Evolutionary conservation across 176 grass and related monocot species (phyloP).

Genomic region (Coix lacrymajobi): DNA sequence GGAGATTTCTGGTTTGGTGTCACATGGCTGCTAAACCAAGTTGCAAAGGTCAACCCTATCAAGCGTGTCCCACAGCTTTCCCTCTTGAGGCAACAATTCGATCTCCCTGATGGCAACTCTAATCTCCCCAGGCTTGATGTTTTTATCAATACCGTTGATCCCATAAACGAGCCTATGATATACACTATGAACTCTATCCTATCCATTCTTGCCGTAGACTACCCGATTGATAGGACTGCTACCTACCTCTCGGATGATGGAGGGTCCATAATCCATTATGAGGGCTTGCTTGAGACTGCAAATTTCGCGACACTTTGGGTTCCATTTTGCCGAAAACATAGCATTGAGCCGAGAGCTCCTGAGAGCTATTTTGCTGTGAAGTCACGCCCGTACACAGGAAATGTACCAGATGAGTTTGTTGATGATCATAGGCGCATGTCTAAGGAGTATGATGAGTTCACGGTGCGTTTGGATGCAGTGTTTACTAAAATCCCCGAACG

Average conservation of each 20-base stretch:
- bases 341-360: constrained; percentile 46
- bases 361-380: constrained; percentile 45
- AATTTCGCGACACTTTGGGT: constrained; percentile 40
- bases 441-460: constrained; percentile 45
- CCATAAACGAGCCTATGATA: constrained; percentile 46
- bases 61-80: constrained; percentile 27
- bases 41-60: constrained; percentile 38
- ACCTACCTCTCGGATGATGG: constrained; percentile 52
- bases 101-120: constrained; percentile 38
- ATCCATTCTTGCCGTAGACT: constrained; percentile 47
- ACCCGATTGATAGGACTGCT: constrained; percentile 46
- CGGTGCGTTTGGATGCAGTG: constrained; percentile 25
- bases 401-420: constrained; percentile 31
- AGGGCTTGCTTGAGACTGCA: constrained; percentile 43
- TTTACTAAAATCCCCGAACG: constrained; percentile 32
- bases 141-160: constrained; percentile 49
- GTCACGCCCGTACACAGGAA: constrained; percentile 29
- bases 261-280: constrained; percentile 41
- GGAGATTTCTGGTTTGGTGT: constrained; percentile 48
- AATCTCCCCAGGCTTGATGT: constrained; percentile 38
- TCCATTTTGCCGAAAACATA: constrained; percentile 50
- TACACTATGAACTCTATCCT: constrained; percentile 47
- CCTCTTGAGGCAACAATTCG: constrained; percentile 32
- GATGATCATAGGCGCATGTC: constrained; percentile 12
- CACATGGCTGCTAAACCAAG: constrained; percentile 41